Evolutionary conservation across 2,329 filamentous ascomycete species (phyloP).

Genomic region (Alternaria sp.): DNA sequence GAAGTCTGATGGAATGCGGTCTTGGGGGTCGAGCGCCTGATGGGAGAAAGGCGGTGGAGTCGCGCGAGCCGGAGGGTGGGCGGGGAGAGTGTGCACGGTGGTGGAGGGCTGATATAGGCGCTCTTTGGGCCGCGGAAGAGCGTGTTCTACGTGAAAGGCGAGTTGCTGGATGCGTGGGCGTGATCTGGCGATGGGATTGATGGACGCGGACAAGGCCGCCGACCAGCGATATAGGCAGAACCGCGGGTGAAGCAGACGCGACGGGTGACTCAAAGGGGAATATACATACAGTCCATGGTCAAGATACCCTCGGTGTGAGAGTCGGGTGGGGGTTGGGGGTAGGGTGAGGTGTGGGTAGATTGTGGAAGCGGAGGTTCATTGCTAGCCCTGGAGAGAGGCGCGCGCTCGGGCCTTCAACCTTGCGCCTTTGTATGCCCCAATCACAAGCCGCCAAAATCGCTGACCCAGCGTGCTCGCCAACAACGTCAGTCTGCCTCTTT

Average conservation of each 20-base stretch:
- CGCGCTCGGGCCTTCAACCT: not conserved
- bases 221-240: slow-evolving; percentile 23
- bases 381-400: slow-evolving; percentile 5
- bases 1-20: slow-evolving; percentile 50
- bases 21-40: slow-evolving; percentile 42
- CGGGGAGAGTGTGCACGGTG: slow-evolving; percentile 19
- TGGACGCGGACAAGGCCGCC: slow-evolving; percentile 41
- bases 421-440: slow-evolving; percentile 10
- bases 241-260: slow-evolving; percentile 21
- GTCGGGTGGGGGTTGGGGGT: slow-evolving; percentile 33
- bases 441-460: slow-evolving; percentile 13
- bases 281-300: slow-evolving; percentile 66
- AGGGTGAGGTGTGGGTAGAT: slow-evolving; percentile 40
- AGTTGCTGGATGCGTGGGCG: slow-evolving; percentile 39
- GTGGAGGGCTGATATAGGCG: slow-evolving; percentile 20
- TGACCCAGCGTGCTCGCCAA: slow-evolving; percentile 21
- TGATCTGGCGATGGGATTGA: slow-evolving; percentile 43
- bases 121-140: slow-evolving; percentile 17
- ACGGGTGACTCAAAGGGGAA: slow-evolving; percentile 42
- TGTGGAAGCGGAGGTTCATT: slow-evolving; percentile 33
- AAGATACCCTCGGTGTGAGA: slow-evolving; percentile 53
- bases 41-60: slow-evolving; percentile 33
- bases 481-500: slow-evolving; percentile 26
- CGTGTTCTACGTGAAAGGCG: slow-evolving; percentile 22
- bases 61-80: slow-evolving; percentile 27